Conservation (phyloP, 1,284 basidiomycete genomes). For the Amylostereum chailletii region DNA sequence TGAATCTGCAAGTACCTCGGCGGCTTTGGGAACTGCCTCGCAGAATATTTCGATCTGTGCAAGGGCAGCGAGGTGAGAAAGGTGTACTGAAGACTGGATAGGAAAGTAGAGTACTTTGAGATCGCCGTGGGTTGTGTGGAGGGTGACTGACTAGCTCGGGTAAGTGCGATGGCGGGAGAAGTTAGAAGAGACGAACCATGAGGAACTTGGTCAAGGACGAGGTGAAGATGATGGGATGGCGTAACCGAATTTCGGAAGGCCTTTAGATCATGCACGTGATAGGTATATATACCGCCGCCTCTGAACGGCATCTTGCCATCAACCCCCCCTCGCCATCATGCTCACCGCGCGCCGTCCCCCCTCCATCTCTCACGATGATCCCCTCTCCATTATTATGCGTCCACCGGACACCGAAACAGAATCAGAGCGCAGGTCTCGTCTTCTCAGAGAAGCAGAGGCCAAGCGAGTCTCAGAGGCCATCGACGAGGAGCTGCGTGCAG, state of each 20-base stretch:
- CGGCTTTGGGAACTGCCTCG: constrained; percentile 88
- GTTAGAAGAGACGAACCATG: constrained; percentile 1
- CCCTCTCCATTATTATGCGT: constrained; percentile 57
- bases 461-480: constrained; percentile 69
- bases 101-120: constrained; percentile 62
- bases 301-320: constrained; percentile 10
- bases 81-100: background rate
- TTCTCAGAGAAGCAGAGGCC: constrained; percentile 61
- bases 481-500: constrained; percentile 66
- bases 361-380: constrained; percentile 65
- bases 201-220: constrained; percentile 10
- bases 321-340: constrained; percentile 23
- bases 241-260: background rate
- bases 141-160: constrained; percentile 76
- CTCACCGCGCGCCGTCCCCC: constrained; percentile 25
- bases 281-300: background rate
- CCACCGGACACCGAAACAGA: constrained; percentile 63
- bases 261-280: background rate
- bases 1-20: constrained; percentile 55
- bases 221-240: constrained; percentile 4
- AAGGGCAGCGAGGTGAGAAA: background rate
- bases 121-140: constrained; percentile 91
- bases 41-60: constrained; percentile 91
- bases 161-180: constrained; percentile 6
- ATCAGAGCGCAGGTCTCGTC: constrained; percentile 45